phyloP scores from a whole-genome alignment of 371 early-diverging fungal genomes.

The Ordospora colligata region DNA sequence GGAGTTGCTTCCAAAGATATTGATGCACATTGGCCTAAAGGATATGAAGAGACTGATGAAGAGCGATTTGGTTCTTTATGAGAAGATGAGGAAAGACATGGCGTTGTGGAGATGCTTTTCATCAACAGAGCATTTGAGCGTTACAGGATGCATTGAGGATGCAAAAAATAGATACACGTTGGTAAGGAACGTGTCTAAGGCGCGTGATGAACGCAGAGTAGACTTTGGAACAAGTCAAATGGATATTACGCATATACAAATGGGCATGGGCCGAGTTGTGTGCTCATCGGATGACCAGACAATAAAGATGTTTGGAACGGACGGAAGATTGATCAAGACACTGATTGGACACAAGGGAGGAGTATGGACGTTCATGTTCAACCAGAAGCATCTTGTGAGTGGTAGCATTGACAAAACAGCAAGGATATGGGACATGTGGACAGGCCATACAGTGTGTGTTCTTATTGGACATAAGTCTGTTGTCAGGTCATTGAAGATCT shows the following conservation, averaged over 20 bases:
- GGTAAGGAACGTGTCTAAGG: conserved; percentile 17
- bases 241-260: conserved; percentile 40
- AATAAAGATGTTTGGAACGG: conserved; percentile 45
- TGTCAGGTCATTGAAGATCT: conserved; percentile 77
- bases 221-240: conserved; percentile 44
- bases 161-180: conserved; percentile 36
- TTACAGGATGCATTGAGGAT: conserved; percentile 28
- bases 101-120: conserved; percentile 41
- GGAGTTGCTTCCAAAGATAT: conserved; percentile 31
- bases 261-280: conserved; percentile 18
- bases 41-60: conserved; percentile 44
- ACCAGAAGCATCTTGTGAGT: conserved; percentile 73
- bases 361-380: conserved; percentile 86
- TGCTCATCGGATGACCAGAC: conserved; percentile 53
- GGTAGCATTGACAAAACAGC: conserved; percentile 93
- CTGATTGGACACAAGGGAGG: conserved; percentile 87
- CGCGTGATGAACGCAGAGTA: not conserved
- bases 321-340: conserved; percentile 64
- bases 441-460: conserved; percentile 72
- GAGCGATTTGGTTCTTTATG: conserved; percentile 15
- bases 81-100: conserved; percentile 28
- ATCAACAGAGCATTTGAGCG: not conserved
- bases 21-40: conserved; percentile 22
- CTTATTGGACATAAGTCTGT: conserved; percentile 86
- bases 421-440: conserved; percentile 81